Base-by-base conservation (phyloP, 495 filamentous ascomycete genomes). In the Penicillium turbatum region DNA sequence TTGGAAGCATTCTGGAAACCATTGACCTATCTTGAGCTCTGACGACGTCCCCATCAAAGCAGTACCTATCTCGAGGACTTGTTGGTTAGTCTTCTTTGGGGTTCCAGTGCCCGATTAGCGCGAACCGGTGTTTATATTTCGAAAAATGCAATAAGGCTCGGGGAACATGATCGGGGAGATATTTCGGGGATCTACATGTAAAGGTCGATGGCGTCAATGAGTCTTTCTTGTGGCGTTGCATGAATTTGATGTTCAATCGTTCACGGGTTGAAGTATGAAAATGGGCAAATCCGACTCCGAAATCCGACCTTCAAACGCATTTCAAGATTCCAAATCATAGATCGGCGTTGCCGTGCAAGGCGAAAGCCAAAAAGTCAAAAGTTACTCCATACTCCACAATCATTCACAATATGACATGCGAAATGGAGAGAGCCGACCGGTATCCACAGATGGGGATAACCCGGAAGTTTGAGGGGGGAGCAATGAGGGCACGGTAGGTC, bases 11-110 rank as follows among this genome's bases (percentile, higher is more conserved):
- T 2, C 24, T 29, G 1, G 32, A 8, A 19, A 2, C 24, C 2
- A 27, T 9, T 38, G 47, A 39, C 26, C 26, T 43, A 43, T 30
- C 2, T 10, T 27, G 7, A 12, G 13, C n/a, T 7, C 26, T 44
- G 26, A 5, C 41, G 16, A 43, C 12, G 29, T 21, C n/a, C 26
- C 38, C 15, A 15, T 53, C 41, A 46, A 53, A 53, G 47, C 34
- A 39, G 21, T 31, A 5, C 7, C 34, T 29, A 11, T 24, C 24
- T n/a, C 3, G 21, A 27, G 32, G 34, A 13, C 4, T 5, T 30
- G 15, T 30, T 2, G n/a, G 26, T 13, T 44, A 44, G 13, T 11
- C 34, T 26, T 27, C 19, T 36, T 48, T 7, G 10, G 32, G 40
- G 5, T 2, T 1, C 15, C 6, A 1, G 26, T 30, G 26, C 41